Base-by-base conservation (phyloP, 192 early-diverging fungal species). In the Linnemannia exigua region DNA sequence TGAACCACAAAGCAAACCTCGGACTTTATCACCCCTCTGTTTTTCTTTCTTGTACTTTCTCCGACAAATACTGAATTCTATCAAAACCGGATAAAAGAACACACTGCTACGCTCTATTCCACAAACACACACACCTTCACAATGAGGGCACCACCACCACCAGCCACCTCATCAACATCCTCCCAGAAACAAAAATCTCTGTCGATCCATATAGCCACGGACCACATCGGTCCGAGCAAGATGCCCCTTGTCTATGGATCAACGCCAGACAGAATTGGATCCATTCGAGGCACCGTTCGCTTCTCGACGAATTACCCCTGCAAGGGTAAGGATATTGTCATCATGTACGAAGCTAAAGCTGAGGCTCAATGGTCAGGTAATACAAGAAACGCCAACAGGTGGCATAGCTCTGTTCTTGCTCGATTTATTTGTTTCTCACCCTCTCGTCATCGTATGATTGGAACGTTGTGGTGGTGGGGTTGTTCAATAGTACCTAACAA, bases 181-280 rank as follows among this genome's bases (percentile, higher is more conserved):
- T 63, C 28, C 28, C 58, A 63, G 28, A 83, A 83, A 77, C 46
- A 74, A 33, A 86, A 77, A n/a, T 31, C 36, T 2, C 70, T 86
- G 16, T 71, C 84, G 11, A 86, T 86, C 66, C 78, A 86, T 37
- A 80, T 86, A n/a, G 47, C 17, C 25, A 86, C 84, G 5, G 74
- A 76, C 41, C 75, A 86, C 54, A 47, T 74, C 8, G 84, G 84
- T 28, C 84, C 84, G 0, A 52, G 77, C 47, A 79, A 79, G 0
- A 76, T 80, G 70, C 84, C 84, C 12, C 78, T 86, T 19, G 74
- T 86, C 20, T 86, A 86, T 48, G 84, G 84, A 16, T 86, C 84
- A 5, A 86, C 84, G 0, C 79, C 79, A 15, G 84, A 86, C 50
- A 86, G 69, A 12, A 33, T 76, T 35, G 84, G 84, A 7, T 52